Percentiles rank a stretch among this genome's conserved stretches.
Conservation (phyloP, 768 basidiomycete species). For the Pleurotus ostreatus region DNA sequence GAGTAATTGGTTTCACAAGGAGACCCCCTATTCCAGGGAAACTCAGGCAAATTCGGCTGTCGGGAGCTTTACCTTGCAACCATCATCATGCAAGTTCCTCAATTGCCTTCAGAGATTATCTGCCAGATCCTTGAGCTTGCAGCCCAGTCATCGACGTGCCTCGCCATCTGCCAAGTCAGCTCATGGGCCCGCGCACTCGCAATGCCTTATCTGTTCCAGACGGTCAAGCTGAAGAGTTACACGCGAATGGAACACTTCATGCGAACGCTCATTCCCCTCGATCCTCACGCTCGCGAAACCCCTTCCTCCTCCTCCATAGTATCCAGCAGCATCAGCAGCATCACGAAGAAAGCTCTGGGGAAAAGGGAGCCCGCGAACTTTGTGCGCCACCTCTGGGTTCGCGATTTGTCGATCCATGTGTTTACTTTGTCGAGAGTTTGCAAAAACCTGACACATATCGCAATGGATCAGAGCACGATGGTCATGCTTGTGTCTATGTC, state of each 20-base stretch:
- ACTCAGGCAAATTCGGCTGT: neutral
- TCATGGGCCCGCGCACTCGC: neutral
- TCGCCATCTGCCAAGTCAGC: neutral
- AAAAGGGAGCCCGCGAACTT: neutral
- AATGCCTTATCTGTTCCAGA: neutral
- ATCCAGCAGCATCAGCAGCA: neutral
- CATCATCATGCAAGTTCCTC: neutral
- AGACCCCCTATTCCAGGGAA: neutral
- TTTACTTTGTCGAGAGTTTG: neutral
- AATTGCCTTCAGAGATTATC: neutral
- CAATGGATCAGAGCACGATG: neutral
- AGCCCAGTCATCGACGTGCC: neutral
- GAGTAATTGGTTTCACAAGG: too few relatives aligned
- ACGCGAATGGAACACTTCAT: neutral
- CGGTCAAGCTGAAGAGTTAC: neutral
- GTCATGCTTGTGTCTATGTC: neutral
- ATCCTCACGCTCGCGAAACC: neutral
- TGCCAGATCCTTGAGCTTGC: neutral
- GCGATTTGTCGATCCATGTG: neutral
- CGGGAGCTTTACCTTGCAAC: neutral
- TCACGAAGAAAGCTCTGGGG: too few relatives aligned
- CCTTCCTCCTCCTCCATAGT: neutral
- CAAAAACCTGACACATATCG: neutral
- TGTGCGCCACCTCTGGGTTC: neutral
- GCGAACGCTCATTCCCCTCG: neutral